Evolutionary conservation across 148 eudicot genomes (phyloP), one percentile per base, ranked within the genome.

Genomic region (Fagopyrum tataricum): DNA sequence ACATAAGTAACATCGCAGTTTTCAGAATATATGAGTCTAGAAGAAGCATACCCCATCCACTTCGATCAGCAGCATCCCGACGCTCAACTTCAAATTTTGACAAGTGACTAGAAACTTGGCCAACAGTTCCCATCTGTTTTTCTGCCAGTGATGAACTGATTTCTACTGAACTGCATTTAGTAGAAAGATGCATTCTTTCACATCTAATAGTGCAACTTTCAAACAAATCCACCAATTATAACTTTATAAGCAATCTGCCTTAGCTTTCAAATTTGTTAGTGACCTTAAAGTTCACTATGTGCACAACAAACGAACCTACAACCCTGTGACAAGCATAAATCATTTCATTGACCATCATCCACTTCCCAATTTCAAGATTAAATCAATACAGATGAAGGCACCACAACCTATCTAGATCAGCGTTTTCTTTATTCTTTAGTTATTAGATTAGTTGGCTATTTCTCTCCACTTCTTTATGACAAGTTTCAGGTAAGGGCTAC

Each of bases 1-100:
- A 55, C 61, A 20, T 18, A 55, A 55, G 61, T 55, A 20, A 20
- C 18, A 39, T 5, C 4, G 20, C 44, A 12, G 3, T 9, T 23
- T 3, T 11, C 67, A 39, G 71, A 40, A 68, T 49, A 8, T 9
- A 42, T 42, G 56, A 18, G 11, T 20, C 67, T 39, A 71, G 46
- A 17, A 42, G 70, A 78, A 44, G 7, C 66, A 75, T 86, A 88
- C 98, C 93, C 98, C 98, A 94, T 80, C 98, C 97, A 77, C 70
- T 82, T 71, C 71, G 83, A 76, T 94, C 98, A 67, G 91, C 87
- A 78, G 96, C 98, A 87, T 94, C 98, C 79, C 98, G 97, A 76
- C 87, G 80, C 84, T 94, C 96, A 58, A 94, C 96, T 70, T 70
- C 82, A 76, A 89, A 94, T 81, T 86, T 88, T 78, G 90, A 79